A percentile compares a stretch with the other conserved stretches of the same genome.
Evolutionary conservation across 306 rosid genomes (phyloP).

Genomic region (Vigna hirtella): DNA sequence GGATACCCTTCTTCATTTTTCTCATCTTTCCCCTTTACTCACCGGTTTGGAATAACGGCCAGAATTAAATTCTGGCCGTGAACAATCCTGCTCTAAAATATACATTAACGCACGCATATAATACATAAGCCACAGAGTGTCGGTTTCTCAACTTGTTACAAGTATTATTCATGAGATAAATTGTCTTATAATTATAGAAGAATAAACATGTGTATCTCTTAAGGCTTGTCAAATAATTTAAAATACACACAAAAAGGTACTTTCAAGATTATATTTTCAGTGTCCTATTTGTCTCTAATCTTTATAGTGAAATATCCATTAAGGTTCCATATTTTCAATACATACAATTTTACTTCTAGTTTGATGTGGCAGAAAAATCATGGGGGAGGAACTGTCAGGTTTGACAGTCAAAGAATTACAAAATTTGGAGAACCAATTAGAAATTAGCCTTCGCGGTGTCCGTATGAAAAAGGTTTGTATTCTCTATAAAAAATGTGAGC

Average conservation of each 20-base stretch:
- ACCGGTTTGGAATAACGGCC: too few species aligned
- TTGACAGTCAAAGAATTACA: conserved; percentile 71
- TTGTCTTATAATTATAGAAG: neutral
- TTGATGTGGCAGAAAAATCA: conserved; percentile 69
- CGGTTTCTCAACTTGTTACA: neutral
- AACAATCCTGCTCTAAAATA: too few species aligned
- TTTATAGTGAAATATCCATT: conserved; percentile 19
- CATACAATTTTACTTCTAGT: conserved; percentile 30
- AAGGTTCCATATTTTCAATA: conserved; percentile 24
- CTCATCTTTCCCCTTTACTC: too few species aligned
- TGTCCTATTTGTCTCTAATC: conserved; percentile 30
- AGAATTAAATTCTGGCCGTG: too few species aligned
- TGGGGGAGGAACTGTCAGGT: conserved; percentile 93
- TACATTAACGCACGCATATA: too few species aligned
- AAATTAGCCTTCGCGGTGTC: conserved; percentile 79
- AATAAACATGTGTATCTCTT: neutral
- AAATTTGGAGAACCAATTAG: conserved; percentile 78
- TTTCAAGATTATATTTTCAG: conserved; percentile 14
- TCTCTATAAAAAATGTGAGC: conserved; percentile 10
- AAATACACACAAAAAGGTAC: neutral
- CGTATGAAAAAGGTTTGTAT: conserved; percentile 74
- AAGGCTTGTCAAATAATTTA: neutral
- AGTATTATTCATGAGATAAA: conserved; percentile 1
- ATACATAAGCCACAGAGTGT: neutral
- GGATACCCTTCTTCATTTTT: too few species aligned